Evolutionary conservation across 441 rosid species (phyloP).

Genomic region (Brassica balearica): DNA sequence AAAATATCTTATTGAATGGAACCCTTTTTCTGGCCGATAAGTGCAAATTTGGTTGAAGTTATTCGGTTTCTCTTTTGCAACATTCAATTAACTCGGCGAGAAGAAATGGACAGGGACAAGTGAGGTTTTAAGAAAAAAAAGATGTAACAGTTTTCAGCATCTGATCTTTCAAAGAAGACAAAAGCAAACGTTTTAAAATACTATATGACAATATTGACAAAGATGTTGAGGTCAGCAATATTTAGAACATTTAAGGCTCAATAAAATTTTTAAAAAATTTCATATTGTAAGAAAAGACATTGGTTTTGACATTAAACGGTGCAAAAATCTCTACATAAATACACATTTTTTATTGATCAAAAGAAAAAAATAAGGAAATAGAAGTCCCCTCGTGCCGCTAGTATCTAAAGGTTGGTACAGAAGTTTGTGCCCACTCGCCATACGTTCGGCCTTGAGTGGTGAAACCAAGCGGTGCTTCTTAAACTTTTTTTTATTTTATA

Average conservation of each 20-base stretch:
- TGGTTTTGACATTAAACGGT: slow-evolving; percentile 27
- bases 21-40: slow-evolving; percentile 47
- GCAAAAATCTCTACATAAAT: not conserved
- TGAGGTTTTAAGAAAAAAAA: slow-evolving; percentile 44
- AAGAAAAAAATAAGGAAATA: slow-evolving; percentile 2
- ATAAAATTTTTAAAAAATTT: not conserved
- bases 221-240: slow-evolving; percentile 27
- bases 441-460: slow-evolving; percentile 66
- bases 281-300: not conserved
- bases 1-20: slow-evolving; percentile 22
- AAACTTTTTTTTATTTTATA: slow-evolving; percentile 21
- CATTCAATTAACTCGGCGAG: slow-evolving; percentile 35
- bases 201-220: slow-evolving; percentile 36
- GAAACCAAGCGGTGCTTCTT: slow-evolving; percentile 63
- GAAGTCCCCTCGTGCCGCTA: slow-evolving; percentile 57
- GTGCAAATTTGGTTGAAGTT: slow-evolving; percentile 42
- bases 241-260: not conserved
- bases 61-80: slow-evolving; percentile 46
- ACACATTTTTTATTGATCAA: not conserved
- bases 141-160: slow-evolving; percentile 44
- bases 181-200: slow-evolving; percentile 33
- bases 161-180: slow-evolving; percentile 47
- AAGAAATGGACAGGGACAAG: slow-evolving; percentile 32
- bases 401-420: slow-evolving; percentile 62
- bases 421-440: slow-evolving; percentile 74